These are phyloP conservation scores for Xerocomus spinulosus DNA, from an alignment of 768 basidiomycete species.

Conservation along the genomic window DNA sequence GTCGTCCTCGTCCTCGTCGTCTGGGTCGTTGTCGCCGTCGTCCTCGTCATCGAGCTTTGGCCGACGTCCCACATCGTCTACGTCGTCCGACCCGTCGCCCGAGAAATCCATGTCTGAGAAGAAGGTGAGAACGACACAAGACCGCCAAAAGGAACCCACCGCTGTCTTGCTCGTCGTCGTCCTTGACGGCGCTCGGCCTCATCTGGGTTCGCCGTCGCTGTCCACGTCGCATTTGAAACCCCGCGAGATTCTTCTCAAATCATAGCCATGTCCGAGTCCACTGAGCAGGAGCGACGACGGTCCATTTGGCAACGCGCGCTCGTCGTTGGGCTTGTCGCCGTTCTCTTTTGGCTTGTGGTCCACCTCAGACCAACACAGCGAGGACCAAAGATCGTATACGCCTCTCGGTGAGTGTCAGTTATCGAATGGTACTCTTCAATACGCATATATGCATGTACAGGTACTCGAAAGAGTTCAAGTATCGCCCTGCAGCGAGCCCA, in stretches of 20 bases:
- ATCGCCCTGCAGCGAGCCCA: slow-evolving; percentile 80
- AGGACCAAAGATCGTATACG: slow-evolving; percentile 50
- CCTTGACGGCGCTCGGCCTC: too few species aligned
- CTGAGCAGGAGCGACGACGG: too few species aligned
- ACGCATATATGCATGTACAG: slow-evolving; percentile 36
- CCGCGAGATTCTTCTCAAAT: too few species aligned
- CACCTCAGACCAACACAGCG: slow-evolving; percentile 24
- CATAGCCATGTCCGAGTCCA: too few species aligned
- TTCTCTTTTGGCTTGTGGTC: slow-evolving; percentile 44
- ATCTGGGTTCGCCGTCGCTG: too few species aligned
- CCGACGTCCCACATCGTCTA: too few species aligned
- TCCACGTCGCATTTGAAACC: too few species aligned
- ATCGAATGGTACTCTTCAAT: too few species aligned
- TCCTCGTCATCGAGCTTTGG: slow-evolving; percentile 31
- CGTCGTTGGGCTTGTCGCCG: slow-evolving; percentile 37
- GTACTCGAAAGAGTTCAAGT: slow-evolving; percentile 80
- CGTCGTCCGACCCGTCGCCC: slow-evolving; percentile 27
- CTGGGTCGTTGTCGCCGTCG: slow-evolving; percentile 28
- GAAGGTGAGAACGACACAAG: too few species aligned
- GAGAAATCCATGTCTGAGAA: slow-evolving; percentile 27
- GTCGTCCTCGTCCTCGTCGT: too few species aligned
- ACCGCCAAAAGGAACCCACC: too few species aligned
- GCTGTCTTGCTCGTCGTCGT: too few species aligned
- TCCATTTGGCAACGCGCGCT: slow-evolving; percentile 47
- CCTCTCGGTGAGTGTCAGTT: slow-evolving; percentile 48